These are phyloP conservation scores for Pilasporangium apinafurcum DNA, from an alignment of 352 stramenopile species.

Conservation along the genomic window DNA sequence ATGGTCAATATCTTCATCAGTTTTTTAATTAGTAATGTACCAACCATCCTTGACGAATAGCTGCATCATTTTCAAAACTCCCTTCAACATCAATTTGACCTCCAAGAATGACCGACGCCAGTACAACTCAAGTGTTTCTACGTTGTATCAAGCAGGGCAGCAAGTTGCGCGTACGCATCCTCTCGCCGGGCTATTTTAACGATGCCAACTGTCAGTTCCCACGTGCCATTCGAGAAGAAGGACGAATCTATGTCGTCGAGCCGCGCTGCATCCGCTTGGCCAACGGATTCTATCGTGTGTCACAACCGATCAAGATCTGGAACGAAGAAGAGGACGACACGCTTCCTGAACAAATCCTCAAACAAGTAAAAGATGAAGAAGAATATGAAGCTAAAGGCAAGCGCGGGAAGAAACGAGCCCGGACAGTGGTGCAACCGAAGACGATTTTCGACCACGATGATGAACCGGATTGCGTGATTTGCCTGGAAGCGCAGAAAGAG, in stretches of 20 bases:
- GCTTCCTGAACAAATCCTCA: too few species aligned
- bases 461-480: constrained; percentile 12
- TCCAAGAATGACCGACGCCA: too few species aligned
- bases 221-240: constrained; percentile 5
- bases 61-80: not conserved
- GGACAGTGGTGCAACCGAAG: constrained; percentile 3
- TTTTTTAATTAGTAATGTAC: too few species aligned
- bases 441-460: constrained; percentile 9
- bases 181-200: constrained; percentile 7
- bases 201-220: constrained; percentile 14
- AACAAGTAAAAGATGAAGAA: not conserved
- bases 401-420: not conserved
- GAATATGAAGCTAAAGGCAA: not conserved
- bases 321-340: not conserved
- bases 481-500: constrained; percentile 7
- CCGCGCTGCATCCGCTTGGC: constrained; percentile 6
- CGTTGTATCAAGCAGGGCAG: constrained; percentile 2
- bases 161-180: constrained; percentile 10
- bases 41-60: too few species aligned
- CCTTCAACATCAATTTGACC: not conserved
- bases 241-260: constrained; percentile 4
- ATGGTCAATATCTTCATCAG: too few species aligned
- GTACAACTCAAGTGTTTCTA: constrained; percentile 2
- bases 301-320: constrained; percentile 8
- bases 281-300: constrained; percentile 9